Evolutionary conservation across 495 filamentous ascomycete species (phyloP), one percentile per base, ranked within the genome.

Genomic region (Lichenothelia convexa): DNA sequence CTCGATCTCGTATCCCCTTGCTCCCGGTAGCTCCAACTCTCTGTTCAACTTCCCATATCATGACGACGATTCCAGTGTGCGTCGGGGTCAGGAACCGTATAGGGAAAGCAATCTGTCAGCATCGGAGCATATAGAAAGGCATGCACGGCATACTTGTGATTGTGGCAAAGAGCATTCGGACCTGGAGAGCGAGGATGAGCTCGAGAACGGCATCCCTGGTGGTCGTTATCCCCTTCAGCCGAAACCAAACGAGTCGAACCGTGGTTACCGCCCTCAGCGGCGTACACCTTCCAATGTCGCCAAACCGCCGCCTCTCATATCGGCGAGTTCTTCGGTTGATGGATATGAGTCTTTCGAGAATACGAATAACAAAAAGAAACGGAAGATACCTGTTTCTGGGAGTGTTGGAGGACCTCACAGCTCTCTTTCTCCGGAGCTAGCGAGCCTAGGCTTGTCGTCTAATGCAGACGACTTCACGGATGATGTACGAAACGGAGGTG

Each of bases 331-430:
- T 18, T 47, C 63, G 5, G 71, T 68, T 4, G 91, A 95, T 54
- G 84, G 89, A 20, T 94, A 95, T 53, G 91, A 95, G 51, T 86
- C 80, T 13, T 91, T 93, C 48, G 89, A 99, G 53, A 95, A 99
- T 47, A 93, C 83, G 35, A 95, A 93, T 52, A 95, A 99, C 54
- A 99, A 99, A 57, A 97, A 95, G 62, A 97, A 99, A 56, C 71
- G 91, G 40, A 99, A 99, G 58, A 94, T 95, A 20, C 91, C 91
- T 3, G 80, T 80, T 0, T 77, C 81, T n/a, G 79, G 75, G 3
- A 75, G 71, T 35, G 59, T 70, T 3, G 70, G 68, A 9, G 60
- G 61, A 32, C 75, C 83, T 38, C 71, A 74, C 42, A 69, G 62
- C 17, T 64, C 61, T 32, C 54, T 81, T 17, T 72, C 75, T 12